phyloP scores from a whole-genome alignment of 2,329 filamentous ascomycete genomes.

The Hymenoscyphus infarciens region DNA sequence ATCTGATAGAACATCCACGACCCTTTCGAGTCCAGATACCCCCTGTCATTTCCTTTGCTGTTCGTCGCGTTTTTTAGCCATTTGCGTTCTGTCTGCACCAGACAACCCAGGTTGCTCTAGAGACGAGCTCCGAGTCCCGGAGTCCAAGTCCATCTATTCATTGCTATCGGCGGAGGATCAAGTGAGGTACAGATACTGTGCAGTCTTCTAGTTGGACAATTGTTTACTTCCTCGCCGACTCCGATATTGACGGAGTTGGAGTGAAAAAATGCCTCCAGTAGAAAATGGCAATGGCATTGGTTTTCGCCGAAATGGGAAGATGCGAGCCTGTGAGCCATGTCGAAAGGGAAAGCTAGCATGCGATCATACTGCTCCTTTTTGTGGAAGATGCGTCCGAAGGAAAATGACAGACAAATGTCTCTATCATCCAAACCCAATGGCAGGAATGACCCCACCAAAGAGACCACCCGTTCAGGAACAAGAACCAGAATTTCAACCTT shows the following conservation, averaged over 20 bases:
- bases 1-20: background rate
- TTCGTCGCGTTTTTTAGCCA: too few relatives aligned
- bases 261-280: conserved; percentile 17
- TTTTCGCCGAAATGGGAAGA: conserved; percentile 33
- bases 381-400: conserved; percentile 29
- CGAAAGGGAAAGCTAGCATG: conserved; percentile 33
- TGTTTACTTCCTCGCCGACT: too few relatives aligned
- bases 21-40: background rate
- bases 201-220: too few relatives aligned
- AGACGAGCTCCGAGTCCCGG: conserved; percentile 1
- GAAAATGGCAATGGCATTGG: conserved; percentile 15
- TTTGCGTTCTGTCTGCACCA: background rate
- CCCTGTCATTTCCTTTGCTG: background rate
- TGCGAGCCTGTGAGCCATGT: conserved; percentile 34
- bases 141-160: background rate
- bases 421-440: conserved; percentile 32
- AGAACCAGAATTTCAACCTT: background rate
- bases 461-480: background rate
- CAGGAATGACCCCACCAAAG: conserved; percentile 17
- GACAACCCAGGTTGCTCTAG: background rate
- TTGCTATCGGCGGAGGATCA: background rate
- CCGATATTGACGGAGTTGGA: too few relatives aligned
- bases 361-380: conserved; percentile 30
- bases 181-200: too few relatives aligned
- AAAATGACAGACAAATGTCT: conserved; percentile 28